A percentile compares a stretch with the other conserved stretches of the same genome.
Conservation (phyloP, 2,329 filamentous ascomycete species). For the Ceratocystis eucalypticola region DNA sequence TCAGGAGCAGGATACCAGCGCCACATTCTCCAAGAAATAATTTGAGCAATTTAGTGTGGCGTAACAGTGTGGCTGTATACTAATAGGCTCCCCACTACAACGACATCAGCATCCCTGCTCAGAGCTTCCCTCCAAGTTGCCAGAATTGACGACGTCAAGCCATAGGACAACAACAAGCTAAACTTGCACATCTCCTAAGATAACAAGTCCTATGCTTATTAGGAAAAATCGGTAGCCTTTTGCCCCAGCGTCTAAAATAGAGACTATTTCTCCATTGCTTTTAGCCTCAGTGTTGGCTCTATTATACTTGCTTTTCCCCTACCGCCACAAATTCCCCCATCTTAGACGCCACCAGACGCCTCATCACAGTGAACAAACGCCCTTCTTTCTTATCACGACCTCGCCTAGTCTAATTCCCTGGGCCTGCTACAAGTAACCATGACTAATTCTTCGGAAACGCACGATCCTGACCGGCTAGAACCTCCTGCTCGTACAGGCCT, state of each 20-base stretch:
- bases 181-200: not conserved
- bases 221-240: not conserved
- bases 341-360: not conserved
- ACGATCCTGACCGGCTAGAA: constrained; percentile 7
- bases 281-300: not conserved
- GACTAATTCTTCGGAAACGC: not conserved
- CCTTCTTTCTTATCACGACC: too few relatives aligned
- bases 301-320: not conserved
- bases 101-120: not conserved
- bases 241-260: not conserved
- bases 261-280: not conserved
- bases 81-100: not conserved
- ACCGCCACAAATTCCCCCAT: not conserved
- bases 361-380: not conserved
- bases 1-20: not conserved
- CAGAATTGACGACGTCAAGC: constrained; percentile 4
- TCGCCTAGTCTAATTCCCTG: not conserved
- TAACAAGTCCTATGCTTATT: not conserved
- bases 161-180: not conserved
- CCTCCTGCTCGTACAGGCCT: constrained; percentile 19
- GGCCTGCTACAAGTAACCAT: not conserved
- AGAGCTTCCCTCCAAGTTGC: not conserved
- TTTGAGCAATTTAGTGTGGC: not conserved
- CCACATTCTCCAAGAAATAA: constrained; percentile 6
- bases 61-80: not conserved